Evolutionary conservation across 257 asterid species (phyloP).

Genomic region (Euphrasia confusa): DNA sequence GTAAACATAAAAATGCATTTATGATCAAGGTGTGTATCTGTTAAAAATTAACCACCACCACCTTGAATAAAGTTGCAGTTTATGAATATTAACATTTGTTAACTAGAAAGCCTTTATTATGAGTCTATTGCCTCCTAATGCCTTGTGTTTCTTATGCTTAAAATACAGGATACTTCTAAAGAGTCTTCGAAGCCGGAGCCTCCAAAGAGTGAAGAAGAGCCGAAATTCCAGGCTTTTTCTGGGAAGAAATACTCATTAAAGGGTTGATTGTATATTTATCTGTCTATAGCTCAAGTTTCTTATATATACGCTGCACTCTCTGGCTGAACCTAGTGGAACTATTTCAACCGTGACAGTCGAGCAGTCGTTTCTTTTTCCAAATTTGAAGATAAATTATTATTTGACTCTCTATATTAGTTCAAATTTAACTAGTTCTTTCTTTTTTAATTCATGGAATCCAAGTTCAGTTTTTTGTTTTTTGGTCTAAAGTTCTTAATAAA

Average conservation of each 20-base stretch:
- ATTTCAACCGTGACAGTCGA: constrained; percentile 16
- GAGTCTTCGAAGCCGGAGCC: constrained; percentile 61
- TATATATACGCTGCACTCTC: background rate
- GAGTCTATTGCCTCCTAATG: background rate
- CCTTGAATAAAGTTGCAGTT: background rate
- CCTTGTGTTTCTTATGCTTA: constrained; percentile 1
- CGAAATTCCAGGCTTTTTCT: constrained; percentile 62
- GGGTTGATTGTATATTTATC: constrained; percentile 42
- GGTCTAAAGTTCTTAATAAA: no score
- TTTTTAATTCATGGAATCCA: no score
- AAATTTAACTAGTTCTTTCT: background rate
- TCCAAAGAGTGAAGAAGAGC: constrained; percentile 61
- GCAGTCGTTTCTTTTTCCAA: constrained; percentile 23
- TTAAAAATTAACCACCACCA: no score
- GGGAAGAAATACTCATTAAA: constrained; percentile 72
- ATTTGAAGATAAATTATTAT: constrained; percentile 7
- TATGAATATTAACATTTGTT: background rate
- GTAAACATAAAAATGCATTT: no score
- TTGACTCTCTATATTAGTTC: constrained; percentile 3
- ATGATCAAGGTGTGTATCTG: no score
- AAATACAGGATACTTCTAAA: constrained; percentile 51
- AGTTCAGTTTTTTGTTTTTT: no score
- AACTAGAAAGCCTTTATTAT: no score
- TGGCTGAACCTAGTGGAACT: constrained; percentile 26
- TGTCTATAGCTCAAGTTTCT: constrained; percentile 8